phyloP scores from a whole-genome alignment of 164 flowering plant species.

The Brasenia schreberi region DNA sequence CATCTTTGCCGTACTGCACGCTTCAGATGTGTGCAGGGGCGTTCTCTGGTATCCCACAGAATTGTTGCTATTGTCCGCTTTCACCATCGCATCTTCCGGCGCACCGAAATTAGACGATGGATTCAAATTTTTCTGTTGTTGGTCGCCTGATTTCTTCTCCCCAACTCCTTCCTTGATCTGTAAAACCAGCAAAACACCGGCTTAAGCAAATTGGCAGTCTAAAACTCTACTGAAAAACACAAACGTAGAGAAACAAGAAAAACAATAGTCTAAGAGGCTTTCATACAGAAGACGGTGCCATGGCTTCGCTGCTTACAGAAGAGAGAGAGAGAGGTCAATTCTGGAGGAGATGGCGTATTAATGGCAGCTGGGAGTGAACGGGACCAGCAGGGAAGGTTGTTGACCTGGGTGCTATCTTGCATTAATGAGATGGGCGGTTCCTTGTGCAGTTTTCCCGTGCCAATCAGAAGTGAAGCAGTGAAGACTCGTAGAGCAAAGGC shows the following conservation, averaged over 20 bases:
- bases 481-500: not conserved
- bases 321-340: not conserved
- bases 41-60: not conserved
- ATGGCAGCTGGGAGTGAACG: not conserved
- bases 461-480: not conserved
- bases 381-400: not conserved
- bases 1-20: conserved; percentile 6
- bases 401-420: not conserved
- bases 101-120: not conserved
- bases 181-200: not conserved
- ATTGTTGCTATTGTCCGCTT: not conserved
- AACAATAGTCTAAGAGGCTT: not conserved
- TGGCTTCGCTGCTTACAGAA: not conserved
- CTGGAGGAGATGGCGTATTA: not conserved
- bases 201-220: not conserved
- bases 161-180: not conserved
- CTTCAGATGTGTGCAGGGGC: not conserved
- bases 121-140: not conserved
- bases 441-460: not conserved
- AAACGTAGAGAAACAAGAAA: not conserved
- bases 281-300: not conserved
- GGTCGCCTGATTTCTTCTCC: not conserved
- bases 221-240: not conserved
- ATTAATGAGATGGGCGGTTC: not conserved
- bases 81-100: not conserved